Base-by-base conservation (phyloP, 306 rosid species). In the Cercis canadensis region DNA sequence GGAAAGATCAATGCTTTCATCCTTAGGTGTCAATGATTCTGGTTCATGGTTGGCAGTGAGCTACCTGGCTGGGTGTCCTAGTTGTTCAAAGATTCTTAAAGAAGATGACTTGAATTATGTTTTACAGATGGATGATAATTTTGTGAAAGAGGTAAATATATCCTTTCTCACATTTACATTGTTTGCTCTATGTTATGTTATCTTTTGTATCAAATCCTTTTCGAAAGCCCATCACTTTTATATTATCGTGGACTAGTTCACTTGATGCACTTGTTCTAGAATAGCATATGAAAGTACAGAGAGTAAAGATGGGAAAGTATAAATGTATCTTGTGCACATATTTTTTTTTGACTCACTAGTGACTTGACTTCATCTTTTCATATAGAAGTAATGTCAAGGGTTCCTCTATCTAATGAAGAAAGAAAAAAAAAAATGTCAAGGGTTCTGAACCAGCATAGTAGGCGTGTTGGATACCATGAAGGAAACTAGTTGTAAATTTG, bases 11-110 rank as follows among this genome's bases (percentile, higher is more conserved):
- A 80, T 94, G 87, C 92, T 94, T 75, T 87, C 96, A 49, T 77
- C 89, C 73, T 80, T 94, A 46, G 95, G 92, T 73, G 77, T 89
- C 75, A 87, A 72, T 72, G 87, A 89, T 79, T 76, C 88, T 62
- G 78, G 82, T 75, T 77, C 95, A 18, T 90, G 98, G 98, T 87
- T 88, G 76, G 97, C 81, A 31, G 81, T 86, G 75, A 80, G 69
- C 68, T 78, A 85, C 72, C 67, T 69, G 45, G 84, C 89, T 74
- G 96, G 89, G 54, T 89, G 96, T 75, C 87, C 89, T 44, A 67
- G 83, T 58, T 90, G 95, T 82, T 82, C 82, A 52, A 87, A 73
- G 84, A 83, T 89, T 82, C 79, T 90, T 55, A 83, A 84, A 70
- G 81, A 78, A 82, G 91, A 77, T 62, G 92, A 87, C 81, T 85